A percentile compares a stretch with the other conserved stretches of the same genome.
Evolutionary conservation across 768 basidiomycete species (phyloP).

Genomic region (Tylopilus felleus): DNA sequence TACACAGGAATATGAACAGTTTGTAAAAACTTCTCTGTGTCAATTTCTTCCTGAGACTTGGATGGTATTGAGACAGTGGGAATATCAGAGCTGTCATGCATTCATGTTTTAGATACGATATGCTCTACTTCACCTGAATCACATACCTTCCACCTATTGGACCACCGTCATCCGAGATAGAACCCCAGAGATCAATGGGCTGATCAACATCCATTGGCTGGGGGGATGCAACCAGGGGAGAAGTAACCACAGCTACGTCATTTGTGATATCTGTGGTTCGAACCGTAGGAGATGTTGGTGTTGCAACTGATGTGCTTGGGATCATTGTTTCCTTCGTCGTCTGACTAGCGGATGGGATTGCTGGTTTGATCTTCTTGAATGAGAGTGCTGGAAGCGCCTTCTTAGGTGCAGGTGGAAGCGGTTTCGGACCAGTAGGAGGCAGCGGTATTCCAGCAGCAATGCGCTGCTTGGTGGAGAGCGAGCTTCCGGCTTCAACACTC

Average conservation of each 20-base stretch:
- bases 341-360: slow-evolving; percentile 4
- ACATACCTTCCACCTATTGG: slow-evolving; percentile 14
- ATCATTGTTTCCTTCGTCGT: slow-evolving; percentile 12
- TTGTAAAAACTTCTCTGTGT: slow-evolving; percentile 25
- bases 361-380: slow-evolving; percentile 42
- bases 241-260: slow-evolving; percentile 1
- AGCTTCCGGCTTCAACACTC: slow-evolving; percentile 31
- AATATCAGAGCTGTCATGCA: slow-evolving; percentile 3
- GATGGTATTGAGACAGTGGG: slow-evolving; percentile 7
- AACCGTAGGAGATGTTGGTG: slow-evolving; percentile 12
- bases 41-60: slow-evolving; percentile 21
- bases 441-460: slow-evolving; percentile 40
- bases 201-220: slow-evolving; percentile 22
- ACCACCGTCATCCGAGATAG: slow-evolving; percentile 6
- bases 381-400: slow-evolving; percentile 33
- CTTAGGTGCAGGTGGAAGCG: slow-evolving; percentile 20
- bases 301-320: background rate
- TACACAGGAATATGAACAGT: slow-evolving; percentile 27
- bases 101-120: background rate
- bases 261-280: background rate
- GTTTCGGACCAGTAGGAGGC: slow-evolving; percentile 35
- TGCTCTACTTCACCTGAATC: background rate
- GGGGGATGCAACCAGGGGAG: slow-evolving; percentile 7
- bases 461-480: slow-evolving; percentile 51
- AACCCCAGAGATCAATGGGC: slow-evolving; percentile 11